Evolutionary conservation across 768 basidiomycete genomes (phyloP), one percentile per base, ranked within the genome.

Genomic region (Paxillus involutus): DNA sequence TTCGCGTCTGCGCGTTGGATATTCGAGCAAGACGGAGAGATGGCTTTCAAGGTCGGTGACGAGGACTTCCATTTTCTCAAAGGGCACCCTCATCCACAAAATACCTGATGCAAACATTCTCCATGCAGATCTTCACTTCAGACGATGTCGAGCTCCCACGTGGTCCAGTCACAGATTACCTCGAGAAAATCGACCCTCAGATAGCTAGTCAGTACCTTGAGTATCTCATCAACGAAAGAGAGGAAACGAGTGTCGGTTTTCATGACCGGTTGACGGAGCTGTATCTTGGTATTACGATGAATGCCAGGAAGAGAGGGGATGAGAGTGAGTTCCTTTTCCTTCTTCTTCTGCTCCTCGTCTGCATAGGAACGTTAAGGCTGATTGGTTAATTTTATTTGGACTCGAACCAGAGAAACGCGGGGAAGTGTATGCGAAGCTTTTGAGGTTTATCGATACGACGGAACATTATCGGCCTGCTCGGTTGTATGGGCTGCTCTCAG

Each of bases 131-230:
- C 40, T 99, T 98, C 65, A 93, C 88, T 3, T 94, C 95, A 0
- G 96, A 98, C 63, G 94, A 98, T 53, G 89, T 89, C 7, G 94
- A 96, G 54, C 79, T 98, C 16, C 94, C 97, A 19, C 82, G 86
- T 3, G 76, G 80, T 32, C 77, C 77, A 0, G 92, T 97, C 4
- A 84, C 87, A 11, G 80, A 86, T 53, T 94, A 86, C 67, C 80
- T 99, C 21, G 88, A 93, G 57, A 75, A 73, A 29, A 77, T 94
- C 33, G 82, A 88, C 58, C 82, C 78, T 3, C 72, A 76, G n/a
- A 69, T 92, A 16, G 92, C 89, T 60, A 76, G 82, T 3, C 80
- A 83, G 9, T 98, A 91, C 70, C 78, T 98, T 8, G 95, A 97
- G 68, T 91, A 86, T 61, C 76, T 97, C 43, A 88, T 97, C 41